These are phyloP conservation scores for Blastobotrys peoriensis DNA, from an alignment of 805 yeast species.

Conservation along the genomic window DNA sequence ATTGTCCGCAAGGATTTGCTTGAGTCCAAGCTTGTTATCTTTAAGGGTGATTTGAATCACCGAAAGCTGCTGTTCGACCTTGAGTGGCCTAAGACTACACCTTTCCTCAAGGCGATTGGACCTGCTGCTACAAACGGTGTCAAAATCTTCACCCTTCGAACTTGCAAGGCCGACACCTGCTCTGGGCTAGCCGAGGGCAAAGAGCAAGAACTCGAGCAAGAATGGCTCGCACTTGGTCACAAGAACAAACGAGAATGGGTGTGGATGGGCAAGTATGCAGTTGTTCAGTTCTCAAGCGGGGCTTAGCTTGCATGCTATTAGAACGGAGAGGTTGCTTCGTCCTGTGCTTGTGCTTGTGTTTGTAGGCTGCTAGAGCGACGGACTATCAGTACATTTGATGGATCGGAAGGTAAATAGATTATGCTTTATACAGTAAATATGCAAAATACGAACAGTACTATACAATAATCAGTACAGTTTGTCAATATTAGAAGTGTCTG, in stretches of 20 bases:
- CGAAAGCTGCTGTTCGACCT: slow-evolving; percentile 90
- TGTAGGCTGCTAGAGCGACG: no score
- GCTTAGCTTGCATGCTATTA: no score
- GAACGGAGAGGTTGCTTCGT: no score
- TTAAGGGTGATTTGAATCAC: slow-evolving; percentile 95
- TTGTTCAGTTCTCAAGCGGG: slow-evolving; percentile 55
- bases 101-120: slow-evolving; percentile 65
- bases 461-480: no score
- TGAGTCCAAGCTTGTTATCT: slow-evolving; percentile 58
- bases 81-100: slow-evolving; percentile 76
- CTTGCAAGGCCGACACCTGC: slow-evolving; percentile 93
- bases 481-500: background rate
- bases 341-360: no score
- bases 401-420: no score
- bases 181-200: slow-evolving; percentile 72
- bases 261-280: slow-evolving; percentile 91
- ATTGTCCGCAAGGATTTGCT: slow-evolving; percentile 55
- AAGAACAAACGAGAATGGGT: slow-evolving; percentile 77
- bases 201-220: slow-evolving; percentile 57
- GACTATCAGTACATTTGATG: no score
- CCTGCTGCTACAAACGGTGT: slow-evolving; percentile 58
- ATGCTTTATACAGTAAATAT: no score
- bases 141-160: slow-evolving; percentile 70
- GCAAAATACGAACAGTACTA: no score
- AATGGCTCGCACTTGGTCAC: slow-evolving; percentile 45